These are phyloP conservation scores for Colletotrichum caudatum DNA, from an alignment of 2,329 filamentous ascomycete species.

Conservation along the genomic window DNA sequence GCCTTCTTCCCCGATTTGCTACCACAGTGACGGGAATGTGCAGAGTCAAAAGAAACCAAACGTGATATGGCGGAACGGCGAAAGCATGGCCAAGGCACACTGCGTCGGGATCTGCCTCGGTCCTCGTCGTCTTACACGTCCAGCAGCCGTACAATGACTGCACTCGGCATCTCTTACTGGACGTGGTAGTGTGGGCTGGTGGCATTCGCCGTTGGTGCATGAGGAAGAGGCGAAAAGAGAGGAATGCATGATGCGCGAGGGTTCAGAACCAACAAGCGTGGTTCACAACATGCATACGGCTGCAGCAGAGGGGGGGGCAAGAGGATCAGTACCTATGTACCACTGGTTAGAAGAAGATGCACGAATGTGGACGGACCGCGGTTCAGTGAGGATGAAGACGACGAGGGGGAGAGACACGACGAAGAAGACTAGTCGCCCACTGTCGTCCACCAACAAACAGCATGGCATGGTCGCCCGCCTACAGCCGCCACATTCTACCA, in stretches of 20 bases:
- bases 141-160: conserved; percentile 1
- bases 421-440: neutral
- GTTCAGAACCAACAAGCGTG: conserved; percentile 26
- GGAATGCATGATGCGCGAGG: conserved; percentile 8
- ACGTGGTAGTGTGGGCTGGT: conserved; percentile 14
- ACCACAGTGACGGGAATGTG: conserved; percentile 14
- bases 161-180: conserved; percentile 6
- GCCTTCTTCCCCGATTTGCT: conserved; percentile 39
- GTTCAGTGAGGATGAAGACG: neutral
- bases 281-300: neutral
- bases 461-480: conserved; percentile 1
- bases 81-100: neutral
- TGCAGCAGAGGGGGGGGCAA: neutral
- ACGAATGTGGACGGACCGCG: neutral
- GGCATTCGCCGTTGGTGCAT: conserved; percentile 22
- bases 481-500: neutral
- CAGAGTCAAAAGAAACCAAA: conserved; percentile 16
- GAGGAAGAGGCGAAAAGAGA: conserved; percentile 17
- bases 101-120: neutral
- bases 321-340: no score
- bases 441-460: neutral
- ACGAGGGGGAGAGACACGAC: no score
- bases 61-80: neutral
- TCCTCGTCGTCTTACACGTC: neutral
- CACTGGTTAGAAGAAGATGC: neutral